Base-by-base conservation (phyloP, 2,329 filamentous ascomycete species). In the Aurifilum marmelostoma region DNA sequence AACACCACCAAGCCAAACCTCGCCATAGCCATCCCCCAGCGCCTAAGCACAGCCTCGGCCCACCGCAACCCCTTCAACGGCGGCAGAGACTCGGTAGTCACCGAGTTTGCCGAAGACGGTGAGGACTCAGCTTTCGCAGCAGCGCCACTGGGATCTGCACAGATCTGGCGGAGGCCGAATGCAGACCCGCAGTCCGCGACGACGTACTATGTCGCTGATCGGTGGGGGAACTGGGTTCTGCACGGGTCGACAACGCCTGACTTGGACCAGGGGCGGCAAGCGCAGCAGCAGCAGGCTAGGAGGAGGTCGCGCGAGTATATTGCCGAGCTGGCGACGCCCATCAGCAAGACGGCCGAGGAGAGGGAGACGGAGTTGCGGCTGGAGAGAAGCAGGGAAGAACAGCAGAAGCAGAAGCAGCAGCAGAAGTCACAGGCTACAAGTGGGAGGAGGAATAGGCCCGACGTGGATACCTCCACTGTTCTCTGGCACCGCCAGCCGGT, bases 71-170 rank as follows among this genome's bases (percentile, higher is more conserved):
- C 59, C 9, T 61, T 69, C 43, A 54, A 50, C 60, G 72, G 71
- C 50, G 74, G 77, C 12, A 79, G 78, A 29, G 80, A 83, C 67
- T 83, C 85, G 76, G 79, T 82, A 68, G 77, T 85, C 71, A 83
- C 85, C 11, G 81, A 88, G 76, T 84, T 87, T 69, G 84, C 87
- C 70, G 82, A 87, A 76, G 82, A 85, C 73, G 77, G 84, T 69
- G 77, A 80, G 73, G 69, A 74, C 70, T 72, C 77, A 69, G 59
- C 79, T 63, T 1, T 14, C 12, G 69, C 67, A 18, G 34, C 34
- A 34, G 34, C 34, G 34, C 54, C 63, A 9, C 60, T 52, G 4
- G 73, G 81, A 72, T 76, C 75, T 1, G 76, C 75, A n/a, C 80
- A 83, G 67, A 81, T 86, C 60, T 87, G 85, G 85, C 79, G 83